phyloP scores from a whole-genome alignment of 805 yeast species.

The Lipomyces mesembrius region DNA sequence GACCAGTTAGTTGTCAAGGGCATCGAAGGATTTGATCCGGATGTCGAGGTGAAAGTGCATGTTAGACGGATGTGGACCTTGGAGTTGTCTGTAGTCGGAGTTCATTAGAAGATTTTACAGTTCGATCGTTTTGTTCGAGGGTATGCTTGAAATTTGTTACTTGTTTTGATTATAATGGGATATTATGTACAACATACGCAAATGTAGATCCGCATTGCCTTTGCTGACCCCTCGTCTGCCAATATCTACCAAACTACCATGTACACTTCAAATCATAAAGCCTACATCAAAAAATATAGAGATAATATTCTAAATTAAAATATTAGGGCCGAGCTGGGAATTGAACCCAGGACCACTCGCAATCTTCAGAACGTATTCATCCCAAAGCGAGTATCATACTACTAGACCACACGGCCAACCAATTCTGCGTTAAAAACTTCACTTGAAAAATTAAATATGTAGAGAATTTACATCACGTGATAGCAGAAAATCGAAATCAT shows the following conservation, averaged over 20 bases:
- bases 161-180: neutral
- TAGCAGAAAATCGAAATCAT: no score
- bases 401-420: constrained; percentile 43
- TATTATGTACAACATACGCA: neutral
- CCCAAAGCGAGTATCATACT: constrained; percentile 45
- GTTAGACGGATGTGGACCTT: constrained; percentile 96
- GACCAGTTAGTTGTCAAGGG: constrained; percentile 50
- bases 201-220: no score
- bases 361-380: neutral
- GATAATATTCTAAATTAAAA: neutral
- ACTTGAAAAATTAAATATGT: no score
- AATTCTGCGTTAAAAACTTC: no score
- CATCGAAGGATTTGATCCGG: constrained; percentile 44
- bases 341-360: constrained; percentile 47
- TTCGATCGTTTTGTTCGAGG: neutral
- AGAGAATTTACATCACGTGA: no score
- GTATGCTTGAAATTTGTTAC: neutral
- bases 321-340: constrained; percentile 45
- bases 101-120: constrained; percentile 51
- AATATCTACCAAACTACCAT: no score
- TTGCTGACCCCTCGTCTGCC: no score
- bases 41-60: constrained; percentile 66
- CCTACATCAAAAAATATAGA: no score
- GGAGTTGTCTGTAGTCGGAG: constrained; percentile 88
- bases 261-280: no score